A percentile compares a stretch with the other conserved stretches of the same genome.
Evolutionary conservation across 371 early-diverging fungal genomes (phyloP).

Genomic region (Mucor plumbeus): DNA sequence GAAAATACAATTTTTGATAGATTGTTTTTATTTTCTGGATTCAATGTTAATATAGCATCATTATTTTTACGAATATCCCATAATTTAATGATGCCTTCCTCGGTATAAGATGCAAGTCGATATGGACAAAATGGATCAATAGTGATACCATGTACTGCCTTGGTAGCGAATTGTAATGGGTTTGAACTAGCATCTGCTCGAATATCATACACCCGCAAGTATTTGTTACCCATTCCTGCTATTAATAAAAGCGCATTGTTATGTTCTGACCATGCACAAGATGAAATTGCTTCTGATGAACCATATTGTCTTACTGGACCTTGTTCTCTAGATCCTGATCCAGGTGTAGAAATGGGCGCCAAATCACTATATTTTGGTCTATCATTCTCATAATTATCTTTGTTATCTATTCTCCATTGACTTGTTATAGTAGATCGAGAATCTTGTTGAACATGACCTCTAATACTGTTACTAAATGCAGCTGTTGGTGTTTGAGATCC

Average conservation of each 20-base stretch:
- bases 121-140: conserved; percentile 76
- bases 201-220: conserved; percentile 75
- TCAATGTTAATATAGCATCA: conserved; percentile 57
- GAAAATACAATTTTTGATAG: conserved; percentile 69
- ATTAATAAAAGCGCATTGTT: conserved; percentile 58
- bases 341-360: conserved; percentile 18
- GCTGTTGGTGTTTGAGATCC: conserved; percentile 41
- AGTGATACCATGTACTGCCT: conserved; percentile 73
- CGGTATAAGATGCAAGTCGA: conserved; percentile 76
- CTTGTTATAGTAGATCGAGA: conserved; percentile 19
- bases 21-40: conserved; percentile 42
- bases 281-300: conserved; percentile 71
- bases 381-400: conserved; percentile 11
- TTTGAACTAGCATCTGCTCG: conserved; percentile 47
- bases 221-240: conserved; percentile 81
- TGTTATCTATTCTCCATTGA: conserved; percentile 28
- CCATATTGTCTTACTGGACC: conserved; percentile 73
- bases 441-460: conserved; percentile 18
- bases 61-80: conserved; percentile 79
- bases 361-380: conserved; percentile 12
- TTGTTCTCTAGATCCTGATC: conserved; percentile 34
- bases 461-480: conserved; percentile 3
- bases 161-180: conserved; percentile 67
- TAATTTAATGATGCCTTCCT: conserved; percentile 73
- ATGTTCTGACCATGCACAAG: conserved; percentile 75